Percentiles rank a stretch among this genome's conserved stretches.
phyloP scores from a whole-genome alignment of 768 basidiomycete genomes.

The Lactifluus subvellereus region DNA sequence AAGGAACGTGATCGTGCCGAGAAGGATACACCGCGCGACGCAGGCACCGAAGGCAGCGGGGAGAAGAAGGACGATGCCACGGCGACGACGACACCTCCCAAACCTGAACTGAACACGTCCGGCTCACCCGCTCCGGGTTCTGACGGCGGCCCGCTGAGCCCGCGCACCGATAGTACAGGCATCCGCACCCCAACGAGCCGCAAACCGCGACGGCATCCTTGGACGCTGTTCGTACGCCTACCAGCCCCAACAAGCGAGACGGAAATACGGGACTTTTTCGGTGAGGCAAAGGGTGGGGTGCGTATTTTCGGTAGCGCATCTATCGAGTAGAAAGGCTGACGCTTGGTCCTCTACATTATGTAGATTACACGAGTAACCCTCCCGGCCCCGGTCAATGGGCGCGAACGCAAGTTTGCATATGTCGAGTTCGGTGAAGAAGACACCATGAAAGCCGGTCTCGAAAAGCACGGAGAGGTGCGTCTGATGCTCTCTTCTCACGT shows the following conservation, averaged over 20 bases:
- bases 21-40: conserved; percentile 28
- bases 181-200: conserved; percentile 66
- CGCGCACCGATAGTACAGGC: conserved; percentile 48
- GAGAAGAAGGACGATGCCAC: conserved; percentile 32
- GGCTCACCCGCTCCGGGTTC: conserved; percentile 30
- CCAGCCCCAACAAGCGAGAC: conserved; percentile 47
- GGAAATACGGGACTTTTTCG: conserved; percentile 73
- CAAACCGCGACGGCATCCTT: conserved; percentile 63
- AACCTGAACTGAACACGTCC: conserved; percentile 11
- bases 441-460: conserved; percentile 72
- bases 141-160: conserved; percentile 39
- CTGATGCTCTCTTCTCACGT: not conserved
- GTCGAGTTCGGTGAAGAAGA: conserved; percentile 90
- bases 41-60: conserved; percentile 22
- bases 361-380: conserved; percentile 68
- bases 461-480: conserved; percentile 66
- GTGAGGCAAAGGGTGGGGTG: conserved; percentile 62
- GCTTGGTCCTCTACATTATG: not conserved
- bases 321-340: not conserved
- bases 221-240: conserved; percentile 81
- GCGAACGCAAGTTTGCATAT: conserved; percentile 61
- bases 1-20: conserved; percentile 50
- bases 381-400: conserved; percentile 44
- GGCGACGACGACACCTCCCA: conserved; percentile 34
- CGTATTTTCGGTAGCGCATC: conserved; percentile 27